Evolutionary conservation across 1,284 basidiomycete species (phyloP).

Genomic region (Sphaerobolus stellatus): DNA sequence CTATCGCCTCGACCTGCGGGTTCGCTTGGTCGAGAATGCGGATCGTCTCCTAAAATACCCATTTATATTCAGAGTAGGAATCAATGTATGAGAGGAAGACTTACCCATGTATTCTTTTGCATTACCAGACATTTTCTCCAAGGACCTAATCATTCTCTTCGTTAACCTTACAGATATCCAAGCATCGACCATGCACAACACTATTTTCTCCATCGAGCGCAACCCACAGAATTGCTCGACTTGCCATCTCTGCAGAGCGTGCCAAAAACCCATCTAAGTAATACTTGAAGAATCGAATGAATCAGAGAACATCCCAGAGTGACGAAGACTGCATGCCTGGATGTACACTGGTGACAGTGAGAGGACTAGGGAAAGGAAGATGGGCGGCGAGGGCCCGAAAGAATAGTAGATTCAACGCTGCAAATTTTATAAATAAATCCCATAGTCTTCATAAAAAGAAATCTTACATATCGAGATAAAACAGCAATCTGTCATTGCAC

Average conservation of each 20-base stretch:
- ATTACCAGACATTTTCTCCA: conserved; percentile 38
- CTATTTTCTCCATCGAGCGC: conserved; percentile 28
- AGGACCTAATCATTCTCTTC: conserved; percentile 49
- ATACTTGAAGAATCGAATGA: neutral
- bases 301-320: neutral
- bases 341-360: conserved; percentile 40
- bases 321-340: conserved; percentile 48
- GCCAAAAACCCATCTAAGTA: conserved; percentile 24
- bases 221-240: conserved; percentile 42
- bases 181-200: conserved; percentile 38
- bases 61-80: too few relatives aligned
- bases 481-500: conserved; percentile 27
- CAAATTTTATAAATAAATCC: neutral
- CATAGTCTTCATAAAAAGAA: neutral
- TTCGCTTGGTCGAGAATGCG: too few relatives aligned
- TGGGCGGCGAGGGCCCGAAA: conserved; percentile 38
- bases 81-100: too few relatives aligned
- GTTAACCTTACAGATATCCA: conserved; percentile 26
- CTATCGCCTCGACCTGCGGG: too few relatives aligned
- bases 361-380: conserved; percentile 25
- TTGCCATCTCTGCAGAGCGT: conserved; percentile 40
- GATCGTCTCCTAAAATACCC: too few relatives aligned
- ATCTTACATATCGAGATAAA: conserved; percentile 36
- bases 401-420: conserved; percentile 23
- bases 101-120: conserved; percentile 46